A percentile compares a stretch with the other conserved stretches of the same genome.
Conservation (phyloP, 768 basidiomycete genomes). For the Kwoniella pini region DNA sequence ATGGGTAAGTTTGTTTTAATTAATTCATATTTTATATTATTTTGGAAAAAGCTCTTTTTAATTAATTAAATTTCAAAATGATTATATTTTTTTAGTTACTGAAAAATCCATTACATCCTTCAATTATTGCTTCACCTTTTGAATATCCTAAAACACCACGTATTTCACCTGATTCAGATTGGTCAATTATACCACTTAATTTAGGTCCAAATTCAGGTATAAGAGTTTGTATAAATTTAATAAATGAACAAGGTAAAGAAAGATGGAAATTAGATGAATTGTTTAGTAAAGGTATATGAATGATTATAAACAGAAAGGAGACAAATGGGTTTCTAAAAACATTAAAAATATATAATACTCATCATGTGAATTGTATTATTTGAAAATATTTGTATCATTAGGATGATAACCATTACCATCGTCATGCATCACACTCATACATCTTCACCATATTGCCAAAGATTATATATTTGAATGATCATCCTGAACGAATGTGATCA, state of each 20-base stretch:
- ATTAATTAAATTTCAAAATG: not conserved
- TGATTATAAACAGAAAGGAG: not conserved
- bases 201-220: slow-evolving; percentile 1
- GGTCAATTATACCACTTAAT: slow-evolving; percentile 31
- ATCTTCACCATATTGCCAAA: too few relatives aligned
- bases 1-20: slow-evolving; percentile 38
- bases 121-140: not conserved
- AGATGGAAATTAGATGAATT: slow-evolving; percentile 42
- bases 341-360: too few relatives aligned
- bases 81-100: slow-evolving; percentile 6
- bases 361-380: too few relatives aligned
- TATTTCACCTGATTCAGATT: slow-evolving; percentile 34
- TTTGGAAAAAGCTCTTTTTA: too few relatives aligned
- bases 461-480: too few relatives aligned
- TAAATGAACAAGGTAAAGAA: slow-evolving; percentile 46
- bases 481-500: too few relatives aligned
- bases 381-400: too few relatives aligned
- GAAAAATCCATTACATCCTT: slow-evolving; percentile 12
- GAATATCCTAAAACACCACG: slow-evolving; percentile 27
- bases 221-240: slow-evolving; percentile 41
- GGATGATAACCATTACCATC: too few relatives aligned
- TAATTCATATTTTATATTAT: not conserved
- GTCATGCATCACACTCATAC: too few relatives aligned
- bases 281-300: slow-evolving; percentile 15
- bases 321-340: not conserved